These are phyloP conservation scores for Tinospora cordifolia DNA, from an alignment of 164 flowering plant genomes.

Conservation along the genomic window DNA sequence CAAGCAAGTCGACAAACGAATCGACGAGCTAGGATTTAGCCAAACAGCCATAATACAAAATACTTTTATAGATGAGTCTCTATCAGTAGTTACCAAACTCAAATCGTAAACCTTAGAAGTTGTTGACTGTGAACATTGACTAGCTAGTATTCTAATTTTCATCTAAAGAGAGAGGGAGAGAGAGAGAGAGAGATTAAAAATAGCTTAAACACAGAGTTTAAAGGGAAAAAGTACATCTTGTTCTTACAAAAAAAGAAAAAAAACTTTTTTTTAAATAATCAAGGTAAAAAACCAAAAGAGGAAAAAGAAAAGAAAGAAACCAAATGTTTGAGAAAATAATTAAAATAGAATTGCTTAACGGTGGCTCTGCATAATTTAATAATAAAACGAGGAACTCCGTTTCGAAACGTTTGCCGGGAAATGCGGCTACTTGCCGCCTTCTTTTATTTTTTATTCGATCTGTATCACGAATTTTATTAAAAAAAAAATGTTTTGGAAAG, in stretches of 20 bases:
- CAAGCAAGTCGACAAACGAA: background rate
- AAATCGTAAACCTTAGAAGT: background rate
- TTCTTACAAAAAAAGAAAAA: background rate
- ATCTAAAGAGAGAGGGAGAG: background rate
- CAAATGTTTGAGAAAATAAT: background rate
- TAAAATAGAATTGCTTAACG: background rate
- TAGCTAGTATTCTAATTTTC: background rate
- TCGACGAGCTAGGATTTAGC: background rate
- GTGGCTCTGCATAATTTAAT: background rate
- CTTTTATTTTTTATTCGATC: slow-evolving; percentile 10
- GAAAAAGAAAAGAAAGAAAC: background rate
- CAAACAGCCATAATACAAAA: background rate
- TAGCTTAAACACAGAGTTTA: background rate
- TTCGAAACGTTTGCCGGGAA: slow-evolving; percentile 45
- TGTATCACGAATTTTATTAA: background rate
- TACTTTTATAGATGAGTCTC: background rate
- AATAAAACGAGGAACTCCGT: background rate
- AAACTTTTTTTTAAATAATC: background rate
- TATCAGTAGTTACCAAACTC: background rate
- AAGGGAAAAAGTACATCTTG: background rate
- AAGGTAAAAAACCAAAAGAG: background rate
- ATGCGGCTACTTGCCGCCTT: slow-evolving; percentile 74
- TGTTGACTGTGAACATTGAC: background rate
- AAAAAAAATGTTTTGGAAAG: background rate
- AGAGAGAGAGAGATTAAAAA: background rate